phyloP scores from a whole-genome alignment of 1,284 basidiomycete genomes.

The Anthracocystis setariae region DNA sequence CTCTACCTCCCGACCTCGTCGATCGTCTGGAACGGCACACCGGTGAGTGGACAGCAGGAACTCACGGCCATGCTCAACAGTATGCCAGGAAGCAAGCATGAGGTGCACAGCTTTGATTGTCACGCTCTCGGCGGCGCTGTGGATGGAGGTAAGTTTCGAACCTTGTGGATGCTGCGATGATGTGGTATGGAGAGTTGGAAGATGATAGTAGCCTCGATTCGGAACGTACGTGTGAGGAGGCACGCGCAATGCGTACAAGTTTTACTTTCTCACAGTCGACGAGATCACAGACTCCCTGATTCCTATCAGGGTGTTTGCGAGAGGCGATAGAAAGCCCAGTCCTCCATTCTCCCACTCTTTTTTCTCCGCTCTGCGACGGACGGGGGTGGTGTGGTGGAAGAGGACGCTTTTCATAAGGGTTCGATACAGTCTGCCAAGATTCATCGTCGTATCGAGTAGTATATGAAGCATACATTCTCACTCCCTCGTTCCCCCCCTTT shows the following conservation, averaged over 20 bases:
- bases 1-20: constrained; percentile 61
- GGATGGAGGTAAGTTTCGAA: constrained; percentile 41
- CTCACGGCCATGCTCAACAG: constrained; percentile 56
- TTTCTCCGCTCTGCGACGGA: not conserved
- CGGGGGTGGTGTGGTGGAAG: too few relatives aligned
- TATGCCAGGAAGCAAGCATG: constrained; percentile 65
- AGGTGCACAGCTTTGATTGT: constrained; percentile 63
- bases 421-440: constrained; percentile 37
- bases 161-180: too few relatives aligned
- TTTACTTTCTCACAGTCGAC: constrained; percentile 6
- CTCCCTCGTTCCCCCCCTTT: not conserved
- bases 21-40: constrained; percentile 67
- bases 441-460: constrained; percentile 52
- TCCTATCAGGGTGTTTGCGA: not conserved
- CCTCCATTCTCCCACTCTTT: not conserved
- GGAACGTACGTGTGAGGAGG: not conserved
- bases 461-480: constrained; percentile 54
- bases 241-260: too few relatives aligned
- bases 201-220: constrained; percentile 5
- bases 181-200: not conserved
- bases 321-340: not conserved
- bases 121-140: constrained; percentile 59
- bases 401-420: constrained; percentile 50
- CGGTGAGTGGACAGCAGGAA: constrained; percentile 60
- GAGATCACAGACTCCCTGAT: not conserved